Base-by-base conservation (phyloP, 2,329 filamentous ascomycete species). In the Aureobasidium vineae region DNA sequence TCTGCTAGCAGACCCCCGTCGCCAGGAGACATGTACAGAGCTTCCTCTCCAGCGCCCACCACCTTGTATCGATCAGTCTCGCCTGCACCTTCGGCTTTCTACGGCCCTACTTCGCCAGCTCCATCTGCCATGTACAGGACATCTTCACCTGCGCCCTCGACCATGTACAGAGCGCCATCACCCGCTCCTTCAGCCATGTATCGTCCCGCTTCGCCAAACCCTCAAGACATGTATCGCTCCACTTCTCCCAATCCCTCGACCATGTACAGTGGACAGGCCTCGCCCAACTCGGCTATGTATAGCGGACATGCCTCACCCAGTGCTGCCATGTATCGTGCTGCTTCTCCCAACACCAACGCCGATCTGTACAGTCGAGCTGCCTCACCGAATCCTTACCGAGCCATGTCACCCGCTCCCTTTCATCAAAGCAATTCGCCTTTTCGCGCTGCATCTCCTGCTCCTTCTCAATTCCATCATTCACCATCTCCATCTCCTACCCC, bases 11-110 rank as follows among this genome's bases (percentile, higher is more conserved):
- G 73, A 43, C 68, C 71, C 33, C 70, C 73, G 28, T 69, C 69
- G 63, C 71, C 72, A 3, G 65, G 65, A 41, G 67, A 63, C 41
- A 36, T 64, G 70, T 66, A 67, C 36, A 66, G 73, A 47, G 70
- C 71, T 36, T 69, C 73, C 26, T 70, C 70, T 64, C 72, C 72
- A 8, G 66, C 67, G 21, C 68, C 67, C 23, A 67, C 63, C 41
- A 36, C 47, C 53, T 67, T 63, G 11, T 61, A 68, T 36, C 76
- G 76, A 63, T 76, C 78, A 38, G 74, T 78, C 4, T 80, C 80
- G 7, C 76, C 76, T 31, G 74, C 73, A 45, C 80, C 80, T 8
- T 75, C 77, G 26, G 43, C 77, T 59, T 68, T 74, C 60, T 70
- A 75, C 70, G 70, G 74, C 19, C 26, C 64, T 26, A 56, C 67